These are phyloP conservation scores for Cyclocybe aegerita DNA, from an alignment of 768 basidiomycete species.

Conservation along the genomic window DNA sequence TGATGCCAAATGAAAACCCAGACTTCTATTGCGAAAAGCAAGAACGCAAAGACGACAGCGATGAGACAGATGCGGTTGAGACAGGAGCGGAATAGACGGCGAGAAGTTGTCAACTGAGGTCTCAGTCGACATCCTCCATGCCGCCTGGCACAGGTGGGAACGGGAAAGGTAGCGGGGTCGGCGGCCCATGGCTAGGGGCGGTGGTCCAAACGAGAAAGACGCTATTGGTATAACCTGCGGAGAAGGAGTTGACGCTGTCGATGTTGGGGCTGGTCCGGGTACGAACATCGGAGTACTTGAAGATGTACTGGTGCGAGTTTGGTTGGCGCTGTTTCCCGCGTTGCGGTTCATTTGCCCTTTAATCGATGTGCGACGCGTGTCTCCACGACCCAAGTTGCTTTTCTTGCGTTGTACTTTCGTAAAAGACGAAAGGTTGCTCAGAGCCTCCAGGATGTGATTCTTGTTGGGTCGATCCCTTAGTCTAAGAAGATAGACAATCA, in stretches of 20 bases:
- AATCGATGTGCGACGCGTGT: slow-evolving; percentile 18
- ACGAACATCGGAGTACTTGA: too few species aligned
- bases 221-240: background rate
- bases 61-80: too few species aligned
- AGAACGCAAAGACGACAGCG: too few species aligned
- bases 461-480: slow-evolving; percentile 56
- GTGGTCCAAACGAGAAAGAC: slow-evolving; percentile 7
- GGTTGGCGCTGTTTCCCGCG: background rate
- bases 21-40: too few species aligned
- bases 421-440: slow-evolving; percentile 48
- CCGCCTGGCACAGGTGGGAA: slow-evolving; percentile 12
- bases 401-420: slow-evolving; percentile 50
- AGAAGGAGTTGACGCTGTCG: too few species aligned
- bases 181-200: background rate
- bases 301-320: too few species aligned
- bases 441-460: slow-evolving; percentile 47
- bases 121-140: slow-evolving; percentile 26
- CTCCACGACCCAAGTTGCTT: slow-evolving; percentile 12
- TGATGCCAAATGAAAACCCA: too few species aligned
- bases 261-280: too few species aligned
- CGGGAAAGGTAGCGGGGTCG: slow-evolving; percentile 6
- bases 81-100: too few species aligned
- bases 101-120: too few species aligned
- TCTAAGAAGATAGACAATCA: slow-evolving; percentile 27
- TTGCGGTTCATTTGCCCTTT: slow-evolving; percentile 13